Evolutionary conservation across 164 flowering plant species (phyloP).

Genomic region (Tetrastigma voinierianum): DNA sequence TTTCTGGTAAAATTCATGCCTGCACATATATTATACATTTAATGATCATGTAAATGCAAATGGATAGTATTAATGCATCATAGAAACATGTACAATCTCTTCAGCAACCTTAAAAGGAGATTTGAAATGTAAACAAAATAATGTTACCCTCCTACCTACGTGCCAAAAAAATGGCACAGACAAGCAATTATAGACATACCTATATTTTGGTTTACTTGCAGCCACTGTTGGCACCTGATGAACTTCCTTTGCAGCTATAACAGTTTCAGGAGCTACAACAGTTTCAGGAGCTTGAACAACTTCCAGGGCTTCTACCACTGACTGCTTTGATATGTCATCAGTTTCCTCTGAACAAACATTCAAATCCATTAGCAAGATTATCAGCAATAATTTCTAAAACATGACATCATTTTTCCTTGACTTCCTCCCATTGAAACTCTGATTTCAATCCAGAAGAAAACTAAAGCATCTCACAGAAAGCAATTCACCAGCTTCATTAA

Average conservation of each 20-base stretch:
- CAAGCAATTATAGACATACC: conserved; percentile 22
- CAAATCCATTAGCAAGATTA: not conserved
- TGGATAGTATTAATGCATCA: no score
- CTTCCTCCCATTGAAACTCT: not conserved
- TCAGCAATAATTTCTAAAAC: not conserved
- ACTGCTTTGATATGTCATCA: conserved; percentile 24
- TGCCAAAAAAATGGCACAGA: not conserved
- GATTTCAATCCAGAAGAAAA: no score
- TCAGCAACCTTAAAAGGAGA: not conserved
- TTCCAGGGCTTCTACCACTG: conserved; percentile 14
- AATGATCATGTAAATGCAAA: not conserved
- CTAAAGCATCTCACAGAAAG: no score
- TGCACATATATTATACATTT: conserved; percentile 26
- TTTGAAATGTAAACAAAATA: not conserved
- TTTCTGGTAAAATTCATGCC: conserved; percentile 91
- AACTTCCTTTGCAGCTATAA: conserved; percentile 10
- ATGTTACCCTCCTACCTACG: not conserved
- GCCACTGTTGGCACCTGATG: conserved; percentile 16
- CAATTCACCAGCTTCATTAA: no score
- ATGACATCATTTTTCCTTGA: not conserved
- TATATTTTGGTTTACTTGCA: conserved; percentile 60
- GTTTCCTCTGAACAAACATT: conserved; percentile 55
- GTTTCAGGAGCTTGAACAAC: conserved; percentile 17
- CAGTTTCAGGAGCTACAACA: conserved; percentile 7
- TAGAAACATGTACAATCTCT: not conserved